phyloP scores from a whole-genome alignment of 2,329 filamentous ascomycete genomes.

The Botrytis squamosa region DNA sequence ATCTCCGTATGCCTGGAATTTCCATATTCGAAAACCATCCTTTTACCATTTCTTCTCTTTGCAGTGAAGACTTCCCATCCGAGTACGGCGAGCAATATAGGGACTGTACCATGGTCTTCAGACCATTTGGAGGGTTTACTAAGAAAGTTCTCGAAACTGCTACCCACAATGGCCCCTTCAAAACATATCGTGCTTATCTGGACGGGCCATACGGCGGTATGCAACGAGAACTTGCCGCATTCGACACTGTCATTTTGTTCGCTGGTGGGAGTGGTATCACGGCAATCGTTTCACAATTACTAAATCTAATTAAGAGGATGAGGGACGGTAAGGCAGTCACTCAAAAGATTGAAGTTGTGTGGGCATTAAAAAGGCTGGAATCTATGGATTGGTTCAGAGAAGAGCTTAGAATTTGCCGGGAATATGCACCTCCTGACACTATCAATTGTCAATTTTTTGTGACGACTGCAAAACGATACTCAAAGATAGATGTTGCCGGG shows the following conservation, averaged over 20 bases:
- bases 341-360: slow-evolving; percentile 86
- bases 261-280: slow-evolving; percentile 95
- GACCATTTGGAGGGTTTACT: slow-evolving; percentile 89
- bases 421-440: slow-evolving; percentile 82
- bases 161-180: slow-evolving; percentile 81
- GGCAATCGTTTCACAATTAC: slow-evolving; percentile 83
- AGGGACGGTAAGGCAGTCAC: slow-evolving; percentile 92
- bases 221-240: slow-evolving; percentile 83
- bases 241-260: slow-evolving; percentile 90
- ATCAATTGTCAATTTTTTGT: slow-evolving; percentile 95
- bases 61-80: slow-evolving; percentile 89
- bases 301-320: slow-evolving; percentile 96
- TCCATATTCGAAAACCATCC: slow-evolving; percentile 90
- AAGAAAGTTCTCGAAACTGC: slow-evolving; percentile 79
- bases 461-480: slow-evolving; percentile 63
- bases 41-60: slow-evolving; percentile 90
- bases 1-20: slow-evolving; percentile 90
- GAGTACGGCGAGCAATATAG: slow-evolving; percentile 85
- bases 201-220: slow-evolving; percentile 96
- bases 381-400: slow-evolving; percentile 98
- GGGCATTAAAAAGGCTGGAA: slow-evolving; percentile 86
- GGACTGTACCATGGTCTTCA: slow-evolving; percentile 88
- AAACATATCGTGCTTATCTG: slow-evolving; percentile 87
- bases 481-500: slow-evolving; percentile 38
- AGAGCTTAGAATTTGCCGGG: slow-evolving; percentile 86